A percentile compares a stretch with the other conserved stretches of the same genome.
phyloP scores from a whole-genome alignment of 2,329 filamentous ascomycete species.

The Penicillium sclerotigenum region DNA sequence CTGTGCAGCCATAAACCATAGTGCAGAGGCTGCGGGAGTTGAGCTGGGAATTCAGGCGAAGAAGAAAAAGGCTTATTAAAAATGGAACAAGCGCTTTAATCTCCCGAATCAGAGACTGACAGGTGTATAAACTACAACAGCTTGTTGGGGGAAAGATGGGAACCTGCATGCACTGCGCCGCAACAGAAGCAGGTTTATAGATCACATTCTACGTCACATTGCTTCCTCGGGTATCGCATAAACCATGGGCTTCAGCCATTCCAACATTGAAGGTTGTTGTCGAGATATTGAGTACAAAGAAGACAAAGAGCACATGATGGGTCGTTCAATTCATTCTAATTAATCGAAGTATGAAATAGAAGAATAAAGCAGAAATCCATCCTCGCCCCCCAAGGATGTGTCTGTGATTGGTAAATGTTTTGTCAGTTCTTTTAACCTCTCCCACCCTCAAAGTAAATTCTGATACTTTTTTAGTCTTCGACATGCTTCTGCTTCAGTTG shows the following conservation, averaged over 20 bases:
- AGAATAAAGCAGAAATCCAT: neutral
- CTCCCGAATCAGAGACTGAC: neutral
- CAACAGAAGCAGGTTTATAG: neutral
- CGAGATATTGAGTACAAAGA: neutral
- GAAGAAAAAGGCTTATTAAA: neutral
- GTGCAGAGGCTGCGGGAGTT: neutral
- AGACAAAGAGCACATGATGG: neutral
- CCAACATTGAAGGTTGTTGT: too few relatives aligned
- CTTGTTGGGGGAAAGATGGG: neutral
- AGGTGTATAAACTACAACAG: neutral
- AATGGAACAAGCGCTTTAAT: neutral
- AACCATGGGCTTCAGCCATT: too few relatives aligned
- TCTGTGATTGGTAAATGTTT: neutral
- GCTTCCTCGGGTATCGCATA: neutral
- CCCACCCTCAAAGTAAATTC: too few relatives aligned
- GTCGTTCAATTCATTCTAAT: neutral
- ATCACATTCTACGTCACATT: neutral
- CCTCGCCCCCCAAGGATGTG: neutral
- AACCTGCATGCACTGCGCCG: slow-evolving; percentile 5
- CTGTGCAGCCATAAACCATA: neutral
- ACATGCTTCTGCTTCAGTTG: neutral
- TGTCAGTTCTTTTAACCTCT: neutral
- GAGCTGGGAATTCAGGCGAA: neutral
- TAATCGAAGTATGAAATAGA: neutral
- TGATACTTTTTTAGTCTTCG: neutral